Evolutionary conservation across 345 rosid genomes (phyloP), one percentile per base, ranked within the genome.

Genomic region (Nephelium lappaceum): DNA sequence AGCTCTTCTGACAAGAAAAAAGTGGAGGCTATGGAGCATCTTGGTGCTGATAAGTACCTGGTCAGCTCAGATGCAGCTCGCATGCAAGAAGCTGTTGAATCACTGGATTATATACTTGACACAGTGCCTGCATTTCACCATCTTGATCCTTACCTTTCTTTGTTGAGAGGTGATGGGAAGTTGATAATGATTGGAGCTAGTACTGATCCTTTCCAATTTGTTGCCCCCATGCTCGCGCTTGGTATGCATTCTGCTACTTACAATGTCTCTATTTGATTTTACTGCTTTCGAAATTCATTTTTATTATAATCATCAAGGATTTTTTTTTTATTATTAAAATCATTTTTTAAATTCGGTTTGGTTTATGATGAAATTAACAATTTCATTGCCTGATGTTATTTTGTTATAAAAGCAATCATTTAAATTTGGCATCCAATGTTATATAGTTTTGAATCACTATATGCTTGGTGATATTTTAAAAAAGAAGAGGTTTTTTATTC

Each of bases 1-100:
- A 95, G 98, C 90, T 95, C 99, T 57, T 93, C 99, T 15, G 90
- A 91, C 55, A 93, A 88, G 93, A 95, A 95, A 82, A 88, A 81
- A 83, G 81, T 69, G 74, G 99, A 95, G 86, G 98, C 98, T 5
- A 16, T 95, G 74, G 90, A 92, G 41, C 93, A 95, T 81, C 91
- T 93, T 27, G 92, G 98, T 64, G 98, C 99, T 12, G 99, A 95
- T 83, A 85, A 86, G 38, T 95, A 93, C 62, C 84, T 95, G 25
- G 92, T 93, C 18, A 92, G 96, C 83, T 90, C 97, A 2, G 98
- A 93, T 68, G 57, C 69, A 23, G 58, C 82, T 5, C 77, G 76
- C 15, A 92, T 95, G 93, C 89, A 81, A 77, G 90, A 81, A 42
- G 87, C 88, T 12, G 87, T 89, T 1, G 99, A 93, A 74, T 88